phyloP scores from a whole-genome alignment of 768 basidiomycete species.

The Kwoniella sp. region DNA sequence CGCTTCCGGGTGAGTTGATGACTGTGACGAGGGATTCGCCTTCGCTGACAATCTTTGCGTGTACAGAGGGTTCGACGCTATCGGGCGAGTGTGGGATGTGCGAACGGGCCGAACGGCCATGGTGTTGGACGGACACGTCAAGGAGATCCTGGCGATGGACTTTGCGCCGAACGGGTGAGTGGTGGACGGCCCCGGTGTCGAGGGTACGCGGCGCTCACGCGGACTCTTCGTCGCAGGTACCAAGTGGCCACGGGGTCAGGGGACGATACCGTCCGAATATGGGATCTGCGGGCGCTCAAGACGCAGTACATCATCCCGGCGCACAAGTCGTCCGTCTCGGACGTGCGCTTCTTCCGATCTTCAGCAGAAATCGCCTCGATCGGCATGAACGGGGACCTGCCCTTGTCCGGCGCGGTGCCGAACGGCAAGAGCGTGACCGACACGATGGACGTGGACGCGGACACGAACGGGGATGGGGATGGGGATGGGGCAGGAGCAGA shows the following conservation, averaged over 20 bases:
- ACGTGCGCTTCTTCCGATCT: constrained; percentile 83
- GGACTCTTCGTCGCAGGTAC: constrained; percentile 59
- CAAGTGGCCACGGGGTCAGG: constrained; percentile 96
- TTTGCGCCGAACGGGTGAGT: constrained; percentile 95
- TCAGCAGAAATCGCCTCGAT: constrained; percentile 26
- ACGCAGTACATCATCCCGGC: constrained; percentile 95
- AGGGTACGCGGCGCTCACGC: too few species aligned
- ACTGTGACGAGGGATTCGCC: neutral
- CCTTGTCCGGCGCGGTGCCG: neutral
- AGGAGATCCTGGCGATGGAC: constrained; percentile 81
- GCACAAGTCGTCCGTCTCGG: constrained; percentile 89
- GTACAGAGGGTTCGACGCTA: constrained; percentile 84
- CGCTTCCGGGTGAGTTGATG: constrained; percentile 73
- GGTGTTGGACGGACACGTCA: constrained; percentile 95
- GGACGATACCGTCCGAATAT: constrained; percentile 96
- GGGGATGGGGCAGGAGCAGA: constrained; percentile 12
- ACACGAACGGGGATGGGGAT: constrained; percentile 14
- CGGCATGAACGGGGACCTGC: constrained; percentile 2
- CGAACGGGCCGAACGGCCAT: constrained; percentile 92
- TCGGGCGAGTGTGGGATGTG: constrained; percentile 95
- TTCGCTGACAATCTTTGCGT: constrained; percentile 2
- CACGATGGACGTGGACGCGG: constrained; percentile 15
- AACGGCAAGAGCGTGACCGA: neutral
- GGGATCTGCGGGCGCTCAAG: constrained; percentile 92
- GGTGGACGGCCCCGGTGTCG: neutral